These are phyloP conservation scores for Ceriops tagal DNA, from an alignment of 345 rosid species.

Conservation along the genomic window DNA sequence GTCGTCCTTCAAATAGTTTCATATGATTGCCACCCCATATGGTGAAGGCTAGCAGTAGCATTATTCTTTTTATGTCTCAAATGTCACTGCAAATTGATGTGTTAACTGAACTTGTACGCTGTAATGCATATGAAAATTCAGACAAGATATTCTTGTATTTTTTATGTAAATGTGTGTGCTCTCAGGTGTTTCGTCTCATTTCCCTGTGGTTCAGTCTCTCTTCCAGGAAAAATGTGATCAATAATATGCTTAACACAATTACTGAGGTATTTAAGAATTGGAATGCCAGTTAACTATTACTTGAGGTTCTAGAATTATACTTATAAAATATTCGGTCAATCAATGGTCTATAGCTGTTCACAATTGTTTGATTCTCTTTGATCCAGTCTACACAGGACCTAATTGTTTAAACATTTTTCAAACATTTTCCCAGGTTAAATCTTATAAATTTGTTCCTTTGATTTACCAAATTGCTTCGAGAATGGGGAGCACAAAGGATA, in stretches of 20 bases:
- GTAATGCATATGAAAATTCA: not conserved
- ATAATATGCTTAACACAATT: conserved; percentile 67
- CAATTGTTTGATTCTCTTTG: not conserved
- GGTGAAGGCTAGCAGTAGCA: not conserved
- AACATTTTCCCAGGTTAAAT: conserved; percentile 61
- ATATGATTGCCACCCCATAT: no score
- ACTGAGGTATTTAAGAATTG: conserved; percentile 49
- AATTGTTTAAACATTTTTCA: not conserved
- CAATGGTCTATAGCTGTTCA: not conserved
- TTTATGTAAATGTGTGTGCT: not conserved
- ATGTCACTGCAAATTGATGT: not conserved
- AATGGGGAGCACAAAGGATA: conserved; percentile 81
- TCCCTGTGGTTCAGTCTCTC: conserved; percentile 90
- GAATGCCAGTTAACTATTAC: not conserved
- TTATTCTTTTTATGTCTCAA: not conserved
- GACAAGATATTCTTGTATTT: no score
- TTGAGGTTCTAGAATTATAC: not conserved
- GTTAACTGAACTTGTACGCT: not conserved
- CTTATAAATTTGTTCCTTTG: conserved; percentile 86
- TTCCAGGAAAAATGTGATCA: conserved; percentile 59
- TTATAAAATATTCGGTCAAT: not conserved
- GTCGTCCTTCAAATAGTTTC: no score
- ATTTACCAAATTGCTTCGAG: conserved; percentile 97
- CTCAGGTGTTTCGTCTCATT: conserved; percentile 81
- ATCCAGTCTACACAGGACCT: not conserved